Base-by-base conservation (phyloP, 352 stramenopile species). In the Pythium folliculosum region DNA sequence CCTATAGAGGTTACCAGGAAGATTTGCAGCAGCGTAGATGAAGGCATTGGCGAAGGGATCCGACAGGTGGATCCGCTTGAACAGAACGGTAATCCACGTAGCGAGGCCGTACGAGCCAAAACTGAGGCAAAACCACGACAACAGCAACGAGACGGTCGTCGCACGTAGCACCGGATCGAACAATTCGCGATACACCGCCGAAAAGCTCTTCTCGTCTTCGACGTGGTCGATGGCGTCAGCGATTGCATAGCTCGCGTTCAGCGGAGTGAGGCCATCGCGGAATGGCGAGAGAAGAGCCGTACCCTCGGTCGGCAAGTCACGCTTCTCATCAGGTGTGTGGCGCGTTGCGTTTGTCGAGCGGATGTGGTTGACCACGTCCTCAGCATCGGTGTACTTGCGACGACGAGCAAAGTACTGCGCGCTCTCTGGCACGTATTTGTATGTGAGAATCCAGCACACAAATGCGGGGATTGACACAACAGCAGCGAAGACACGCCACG, bases 21-120 rank as follows among this genome's bases (percentile, higher is more conserved):
- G 78, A 64, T 96, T 98, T 9, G 89, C 86, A 16, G 82, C 77
- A 13, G 94, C 92, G 73, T 97, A 98, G 30, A 98, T 88, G 64
- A 98, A 94, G 35, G 92, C 88, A 73, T 98, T 97, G 19, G 88
- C 86, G 63, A 98, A 98, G 17, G 85, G 82, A 61, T 97, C 73
- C 55, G 94, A 86, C 8, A 97, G 76, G 10, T 95, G 69, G 55
- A 98, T 90, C n/a, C 78, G 78, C 60, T 94, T 89, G 76, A 98
- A 98, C 2, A 98, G 69, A 57, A 89, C 89, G 8, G 96, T 97
- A 70, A 98, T 98, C 94, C 94, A 98, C 59, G 91, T 97, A 8
- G 90, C 81, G 19, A 98, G 81, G 5, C 92, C 92, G 65, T 98
- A 98, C 30, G 86, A 97, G 13, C 90, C 81, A 44, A 91, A 91